Evolutionary conservation across 805 yeast genomes (phyloP), one percentile per base, ranked within the genome.

Genomic region (Candida stauntonica): DNA sequence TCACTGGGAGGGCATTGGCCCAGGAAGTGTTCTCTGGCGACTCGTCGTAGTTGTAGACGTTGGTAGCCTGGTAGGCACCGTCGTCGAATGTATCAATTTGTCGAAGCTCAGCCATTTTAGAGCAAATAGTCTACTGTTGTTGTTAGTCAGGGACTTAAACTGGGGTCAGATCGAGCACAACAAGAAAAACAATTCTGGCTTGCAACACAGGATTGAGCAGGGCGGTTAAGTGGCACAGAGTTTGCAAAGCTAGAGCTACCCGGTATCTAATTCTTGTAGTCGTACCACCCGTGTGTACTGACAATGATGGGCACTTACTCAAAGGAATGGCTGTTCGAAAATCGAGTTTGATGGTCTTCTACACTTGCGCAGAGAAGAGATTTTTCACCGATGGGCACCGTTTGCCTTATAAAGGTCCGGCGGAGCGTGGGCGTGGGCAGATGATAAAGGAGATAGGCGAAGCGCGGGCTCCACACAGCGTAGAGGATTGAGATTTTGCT

Each of bases 1-100:
- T 79, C 31, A 76, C 74, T 33, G 98, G 98, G 48, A 91, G 71
- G 8, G 93, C 73, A 33, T 83, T 77, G 17, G 97, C 97, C 98
- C 98, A 91, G 4, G 96, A 82, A 51, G 68, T 77, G 72, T 88
- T 86, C 50, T 75, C 80, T 23, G 86, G 81, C 20, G 76, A 70
- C 58, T 84, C 91, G 52, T 84, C 87, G 62, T 86, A 86, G 27
- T 71, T 50, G 46, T 51, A 53, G 20, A 48, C 49, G 17, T 36
- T 29, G 8, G 47, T 39, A 9, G 50, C 45, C 20, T 26, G 30
- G 39, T 46, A 46, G 18, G 26, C 17, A 23, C 38, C 42, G 23
- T 46, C 50, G 19, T 36, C 38, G 24, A 40, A 39, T 4, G 42
- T 33, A 36, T 45, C 48, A 16, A 28, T 27, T 39, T 44, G 44